These are phyloP conservation scores for Solanum paucissectum DNA, from an alignment of 257 asterid genomes.

Conservation along the genomic window DNA sequence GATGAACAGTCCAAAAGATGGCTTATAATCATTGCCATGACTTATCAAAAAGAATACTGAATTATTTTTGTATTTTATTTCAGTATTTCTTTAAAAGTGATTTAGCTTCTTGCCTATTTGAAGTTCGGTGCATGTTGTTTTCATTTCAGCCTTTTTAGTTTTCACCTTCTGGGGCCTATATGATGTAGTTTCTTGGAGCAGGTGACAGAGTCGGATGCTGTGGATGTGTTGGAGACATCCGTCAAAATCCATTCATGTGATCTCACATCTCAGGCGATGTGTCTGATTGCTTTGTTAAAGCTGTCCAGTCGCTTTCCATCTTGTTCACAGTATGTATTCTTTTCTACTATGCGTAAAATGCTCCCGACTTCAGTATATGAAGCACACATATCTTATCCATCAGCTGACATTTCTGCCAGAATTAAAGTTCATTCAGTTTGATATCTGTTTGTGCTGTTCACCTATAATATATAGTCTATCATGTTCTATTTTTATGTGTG, in stretches of 20 bases:
- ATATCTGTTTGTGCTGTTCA: not conserved
- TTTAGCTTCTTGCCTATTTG: not conserved
- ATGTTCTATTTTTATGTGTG: not conserved
- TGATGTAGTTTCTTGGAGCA: slow-evolving; percentile 25
- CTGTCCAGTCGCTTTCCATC: slow-evolving; percentile 87
- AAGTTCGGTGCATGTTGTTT: not conserved
- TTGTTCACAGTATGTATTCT: slow-evolving; percentile 64
- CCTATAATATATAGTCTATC: not conserved
- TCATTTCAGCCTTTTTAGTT: not conserved
- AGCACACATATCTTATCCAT: not conserved
- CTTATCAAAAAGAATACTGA: not conserved
- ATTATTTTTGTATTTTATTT: not conserved
- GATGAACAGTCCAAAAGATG: not conserved
- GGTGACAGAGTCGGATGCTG: slow-evolving; percentile 92
- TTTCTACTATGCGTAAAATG: not conserved
- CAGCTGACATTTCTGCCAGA: not conserved
- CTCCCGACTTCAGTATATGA: not conserved
- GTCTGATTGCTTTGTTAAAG: slow-evolving; percentile 83
- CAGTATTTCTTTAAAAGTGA: not conserved
- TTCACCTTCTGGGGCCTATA: not conserved
- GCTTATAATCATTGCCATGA: not conserved
- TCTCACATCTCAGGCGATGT: slow-evolving; percentile 81
- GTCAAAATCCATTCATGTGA: slow-evolving; percentile 51
- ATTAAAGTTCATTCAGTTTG: not conserved
- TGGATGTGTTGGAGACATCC: slow-evolving; percentile 74